These are phyloP conservation scores for Drechslerella coelobrocha DNA, from an alignment of 2,329 filamentous ascomycete genomes.

Conservation along the genomic window DNA sequence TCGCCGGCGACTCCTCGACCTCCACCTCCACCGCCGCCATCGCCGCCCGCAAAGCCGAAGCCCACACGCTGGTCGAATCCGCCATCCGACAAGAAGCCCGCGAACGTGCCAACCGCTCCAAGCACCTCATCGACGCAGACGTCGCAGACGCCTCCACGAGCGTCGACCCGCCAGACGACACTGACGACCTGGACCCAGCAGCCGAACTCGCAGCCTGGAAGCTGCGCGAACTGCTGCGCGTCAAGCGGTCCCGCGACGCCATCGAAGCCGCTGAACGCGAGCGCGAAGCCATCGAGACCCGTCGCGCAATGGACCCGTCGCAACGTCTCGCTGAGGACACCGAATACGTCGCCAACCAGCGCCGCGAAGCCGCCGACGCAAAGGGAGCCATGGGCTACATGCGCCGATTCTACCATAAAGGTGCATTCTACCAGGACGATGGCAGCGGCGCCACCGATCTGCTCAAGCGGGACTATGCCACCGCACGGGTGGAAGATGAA, in stretches of 20 bases:
- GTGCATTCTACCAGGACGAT: slow-evolving; percentile 84
- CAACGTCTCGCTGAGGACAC: slow-evolving; percentile 86
- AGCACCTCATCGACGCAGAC: slow-evolving; percentile 84
- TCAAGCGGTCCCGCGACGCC: slow-evolving; percentile 82
- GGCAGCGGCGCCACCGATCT: slow-evolving; percentile 68
- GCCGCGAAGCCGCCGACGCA: slow-evolving; percentile 74
- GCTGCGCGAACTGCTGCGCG: slow-evolving; percentile 83
- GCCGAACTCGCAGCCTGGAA: slow-evolving; percentile 94
- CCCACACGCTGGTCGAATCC: slow-evolving; percentile 82
- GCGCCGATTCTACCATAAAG: slow-evolving; percentile 97
- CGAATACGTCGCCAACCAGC: slow-evolving; percentile 76
- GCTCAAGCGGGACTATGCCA: slow-evolving; percentile 83
- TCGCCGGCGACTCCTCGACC: slow-evolving; percentile 47
- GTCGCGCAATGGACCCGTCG: slow-evolving; percentile 82
- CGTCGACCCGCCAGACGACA: slow-evolving; percentile 80
- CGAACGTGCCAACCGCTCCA: slow-evolving; percentile 73
- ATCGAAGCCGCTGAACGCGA: slow-evolving; percentile 86
- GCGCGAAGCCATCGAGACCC: slow-evolving; percentile 84
- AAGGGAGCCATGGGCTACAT: slow-evolving; percentile 86
- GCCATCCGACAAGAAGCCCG: slow-evolving; percentile 81
- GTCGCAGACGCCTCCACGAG: slow-evolving; percentile 72
- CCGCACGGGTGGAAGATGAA: slow-evolving; percentile 80
- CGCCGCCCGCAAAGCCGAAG: slow-evolving; percentile 71
- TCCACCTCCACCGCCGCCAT: slow-evolving; percentile 52
- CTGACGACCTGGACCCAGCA: slow-evolving; percentile 82